Evolutionary conservation across 768 basidiomycete species (phyloP).

Genomic region (Suillus subalutaceus): DNA sequence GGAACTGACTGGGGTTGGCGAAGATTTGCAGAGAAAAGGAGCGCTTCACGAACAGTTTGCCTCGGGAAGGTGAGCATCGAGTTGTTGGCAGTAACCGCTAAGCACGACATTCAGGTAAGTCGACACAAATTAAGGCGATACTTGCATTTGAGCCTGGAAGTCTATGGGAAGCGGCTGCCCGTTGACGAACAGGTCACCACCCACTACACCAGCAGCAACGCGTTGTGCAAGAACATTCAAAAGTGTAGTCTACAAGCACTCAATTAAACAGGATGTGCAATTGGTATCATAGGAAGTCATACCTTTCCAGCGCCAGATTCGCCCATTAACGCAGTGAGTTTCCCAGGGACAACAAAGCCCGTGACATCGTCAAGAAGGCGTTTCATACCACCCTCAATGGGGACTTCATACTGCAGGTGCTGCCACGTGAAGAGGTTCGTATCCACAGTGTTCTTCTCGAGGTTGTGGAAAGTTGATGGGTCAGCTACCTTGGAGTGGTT

Average conservation of each 20-base stretch:
- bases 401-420: constrained; percentile 65
- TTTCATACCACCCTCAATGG: constrained; percentile 37
- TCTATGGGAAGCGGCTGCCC: constrained; percentile 51
- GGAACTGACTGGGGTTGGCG: constrained; percentile 70
- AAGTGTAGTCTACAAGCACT: constrained; percentile 47
- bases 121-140: constrained; percentile 21
- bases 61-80: constrained; percentile 73
- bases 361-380: constrained; percentile 70
- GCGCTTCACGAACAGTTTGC: constrained; percentile 76
- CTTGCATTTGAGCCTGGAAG: constrained; percentile 61
- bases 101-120: constrained; percentile 8
- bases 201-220: constrained; percentile 46
- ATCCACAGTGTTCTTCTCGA: constrained; percentile 38
- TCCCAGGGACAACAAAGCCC: constrained; percentile 82
- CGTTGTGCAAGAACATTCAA: constrained; percentile 57
- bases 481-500: constrained; percentile 5
- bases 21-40: constrained; percentile 72
- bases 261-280: background rate
- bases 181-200: constrained; percentile 56
- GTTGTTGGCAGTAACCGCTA: constrained; percentile 81
- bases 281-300: background rate
- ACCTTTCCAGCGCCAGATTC: constrained; percentile 55
- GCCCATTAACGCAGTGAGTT: constrained; percentile 77
- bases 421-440: constrained; percentile 81
- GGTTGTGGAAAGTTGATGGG: constrained; percentile 28